Evolutionary conservation across 2,329 filamentous ascomycete genomes (phyloP), one percentile per base, ranked within the genome.

Genomic region (Dothistroma pini): DNA sequence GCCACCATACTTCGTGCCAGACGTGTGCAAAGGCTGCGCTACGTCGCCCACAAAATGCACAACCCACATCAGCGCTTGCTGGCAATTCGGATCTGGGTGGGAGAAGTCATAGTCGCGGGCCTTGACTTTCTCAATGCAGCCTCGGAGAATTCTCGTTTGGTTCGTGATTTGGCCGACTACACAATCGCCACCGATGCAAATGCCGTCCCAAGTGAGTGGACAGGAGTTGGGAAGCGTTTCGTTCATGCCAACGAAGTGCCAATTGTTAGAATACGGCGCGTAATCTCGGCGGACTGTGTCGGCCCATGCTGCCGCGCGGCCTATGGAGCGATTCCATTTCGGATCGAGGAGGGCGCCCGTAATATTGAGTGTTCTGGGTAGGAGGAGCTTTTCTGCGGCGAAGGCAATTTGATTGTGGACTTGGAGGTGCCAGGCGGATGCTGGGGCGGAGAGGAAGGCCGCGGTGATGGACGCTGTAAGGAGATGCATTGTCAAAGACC

Each of bases 81-180:
- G 75, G 62, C 75, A 77, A 12, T 72, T 74, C 59, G 75, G 11
- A 59, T 77, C 75, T 35, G 66, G 63, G 1, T 31, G 25, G 14
- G 8, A 32, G n/a, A 53, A 53, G 11, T 74, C 72, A 50, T 58
- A 48, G 60, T 65, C 19, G 35, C 70, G 61, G 69, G 49, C 62
- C 56, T 70, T 70, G 25, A 74, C 71, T 38, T 71, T 64, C 1
- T 65, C 53, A 47, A 78, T 69, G 50, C 77, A 79, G 4, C 64
- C 68, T 25, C 65, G 69, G 19, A 78, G 66, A 63, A 78, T 78
- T 2, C 66, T 62, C 2, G 75, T 77, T 64, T 77, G 76, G 56
- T 78, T 79, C 14, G 72, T 73, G 59, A 79, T 78, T 12, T 76
- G 76, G 16, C 72, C 75, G 16, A 79, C 75, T 38, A 78, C 73